phyloP scores from a whole-genome alignment of 176 grass and related monocot genomes.

The Lolium perenne region DNA sequence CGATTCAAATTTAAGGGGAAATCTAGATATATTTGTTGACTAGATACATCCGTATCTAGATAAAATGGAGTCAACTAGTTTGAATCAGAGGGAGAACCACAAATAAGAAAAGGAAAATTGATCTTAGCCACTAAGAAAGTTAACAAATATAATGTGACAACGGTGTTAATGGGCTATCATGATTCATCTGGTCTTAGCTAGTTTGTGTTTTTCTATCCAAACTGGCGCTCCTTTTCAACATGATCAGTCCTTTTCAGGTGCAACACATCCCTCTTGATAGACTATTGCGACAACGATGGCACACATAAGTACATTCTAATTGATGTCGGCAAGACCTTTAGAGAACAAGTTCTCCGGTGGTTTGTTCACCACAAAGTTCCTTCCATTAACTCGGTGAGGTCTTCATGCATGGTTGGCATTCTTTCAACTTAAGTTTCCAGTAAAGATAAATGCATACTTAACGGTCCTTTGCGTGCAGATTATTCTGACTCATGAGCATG shows the following conservation, averaged over 20 bases:
- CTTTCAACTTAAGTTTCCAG: background rate
- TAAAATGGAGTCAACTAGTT: too few species aligned
- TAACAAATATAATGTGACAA: background rate
- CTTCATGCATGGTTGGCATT: background rate
- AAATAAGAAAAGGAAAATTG: background rate
- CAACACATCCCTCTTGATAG: slow-evolving; percentile 91
- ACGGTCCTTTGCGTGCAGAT: slow-evolving; percentile 53
- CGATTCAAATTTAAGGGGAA: too few species aligned
- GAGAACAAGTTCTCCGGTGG: slow-evolving; percentile 88
- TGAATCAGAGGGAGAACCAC: too few species aligned
- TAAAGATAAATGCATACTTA: background rate
- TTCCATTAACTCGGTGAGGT: slow-evolving; percentile 68
- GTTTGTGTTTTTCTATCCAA: background rate
- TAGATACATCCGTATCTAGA: too few species aligned
- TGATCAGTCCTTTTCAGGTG: slow-evolving; percentile 41
- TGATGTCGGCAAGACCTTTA: slow-evolving; percentile 78
- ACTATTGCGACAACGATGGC: slow-evolving; percentile 64
- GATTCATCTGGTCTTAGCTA: background rate
- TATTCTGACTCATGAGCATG: slow-evolving; percentile 95
- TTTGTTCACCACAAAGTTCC: slow-evolving; percentile 74
- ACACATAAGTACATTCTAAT: slow-evolving; percentile 70
- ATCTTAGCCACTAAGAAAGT: too few species aligned
- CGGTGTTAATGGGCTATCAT: background rate
- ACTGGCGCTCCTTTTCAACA: too few species aligned
- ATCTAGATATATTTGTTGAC: too few species aligned